Evolutionary conservation across 83 land plant species (phyloP).

Genomic region (Picea engelmannii): DNA sequence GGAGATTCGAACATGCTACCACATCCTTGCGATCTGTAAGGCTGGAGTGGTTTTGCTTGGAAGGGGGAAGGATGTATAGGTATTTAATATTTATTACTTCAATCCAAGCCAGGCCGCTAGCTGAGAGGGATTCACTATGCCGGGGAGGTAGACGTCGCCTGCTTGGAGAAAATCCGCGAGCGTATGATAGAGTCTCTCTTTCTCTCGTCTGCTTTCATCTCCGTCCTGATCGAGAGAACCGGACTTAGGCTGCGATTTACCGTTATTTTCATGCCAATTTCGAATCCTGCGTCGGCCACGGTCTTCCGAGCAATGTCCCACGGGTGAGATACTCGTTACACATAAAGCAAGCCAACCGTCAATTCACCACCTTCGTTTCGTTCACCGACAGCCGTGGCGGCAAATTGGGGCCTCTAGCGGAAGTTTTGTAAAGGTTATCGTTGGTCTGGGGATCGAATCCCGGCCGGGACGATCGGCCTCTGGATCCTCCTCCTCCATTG

Average conservation of each 20-base stretch:
- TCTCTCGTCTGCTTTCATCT: background rate
- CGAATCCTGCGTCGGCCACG: conserved; percentile 8
- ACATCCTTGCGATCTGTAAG: background rate
- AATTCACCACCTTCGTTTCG: background rate
- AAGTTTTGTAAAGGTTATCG: background rate
- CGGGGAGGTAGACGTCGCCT: background rate
- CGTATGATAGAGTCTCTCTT: background rate
- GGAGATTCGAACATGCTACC: no score
- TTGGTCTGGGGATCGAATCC: background rate
- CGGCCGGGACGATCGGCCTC: background rate
- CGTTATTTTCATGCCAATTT: background rate
- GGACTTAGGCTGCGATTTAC: no score
- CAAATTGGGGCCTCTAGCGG: background rate
- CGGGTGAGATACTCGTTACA: background rate
- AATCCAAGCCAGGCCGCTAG: background rate
- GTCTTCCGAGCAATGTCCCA: background rate
- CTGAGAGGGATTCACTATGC: conserved; percentile 3
- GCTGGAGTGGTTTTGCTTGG: background rate
- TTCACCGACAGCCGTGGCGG: background rate
- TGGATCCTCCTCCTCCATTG: no score
- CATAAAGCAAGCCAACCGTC: conserved; percentile 10
- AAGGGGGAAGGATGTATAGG: no score
- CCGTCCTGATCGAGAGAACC: background rate
- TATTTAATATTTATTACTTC: background rate
- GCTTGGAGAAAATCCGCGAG: background rate